Percentiles rank a stretch among this genome's conserved stretches.
These are phyloP conservation scores for Kalanchoe fedtschenkoi DNA, from an alignment of 164 flowering plant species.

Conservation along the genomic window DNA sequence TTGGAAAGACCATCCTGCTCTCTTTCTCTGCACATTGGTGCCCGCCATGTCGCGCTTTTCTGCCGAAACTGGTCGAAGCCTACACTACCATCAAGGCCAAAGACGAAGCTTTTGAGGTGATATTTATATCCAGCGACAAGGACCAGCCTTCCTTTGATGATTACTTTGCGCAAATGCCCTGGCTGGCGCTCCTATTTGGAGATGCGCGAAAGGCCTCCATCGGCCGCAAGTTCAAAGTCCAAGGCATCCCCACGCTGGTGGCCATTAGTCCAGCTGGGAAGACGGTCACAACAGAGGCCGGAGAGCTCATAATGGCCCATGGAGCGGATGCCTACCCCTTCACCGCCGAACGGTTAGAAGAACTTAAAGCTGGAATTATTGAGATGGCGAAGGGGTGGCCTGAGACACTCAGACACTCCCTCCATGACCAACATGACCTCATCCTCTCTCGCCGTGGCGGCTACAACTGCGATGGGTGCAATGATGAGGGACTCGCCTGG, in stretches of 20 bases:
- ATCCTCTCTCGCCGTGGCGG: slow-evolving; percentile 16
- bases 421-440: slow-evolving; percentile 57
- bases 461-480: slow-evolving; percentile 42
- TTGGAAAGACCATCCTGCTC: slow-evolving; percentile 53
- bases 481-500: slow-evolving; percentile 38
- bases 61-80: slow-evolving; percentile 40
- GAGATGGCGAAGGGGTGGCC: slow-evolving; percentile 66
- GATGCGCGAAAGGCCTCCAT: slow-evolving; percentile 33
- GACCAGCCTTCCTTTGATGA: slow-evolving; percentile 46
- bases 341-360: slow-evolving; percentile 38
- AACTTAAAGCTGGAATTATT: slow-evolving; percentile 24
- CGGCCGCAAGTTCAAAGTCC: slow-evolving; percentile 33
- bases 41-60: slow-evolving; percentile 54
- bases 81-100: slow-evolving; percentile 52
- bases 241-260: slow-evolving; percentile 41
- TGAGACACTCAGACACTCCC: slow-evolving; percentile 37
- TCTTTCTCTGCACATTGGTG: slow-evolving; percentile 76
- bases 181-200: slow-evolving; percentile 64
- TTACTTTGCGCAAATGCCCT: slow-evolving; percentile 52
- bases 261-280: slow-evolving; percentile 50
- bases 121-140: slow-evolving; percentile 50
- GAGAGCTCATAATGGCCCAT: slow-evolving; percentile 23
- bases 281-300: slow-evolving; percentile 36
- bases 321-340: slow-evolving; percentile 74
- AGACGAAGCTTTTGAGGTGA: slow-evolving; percentile 46